Evolutionary conservation across 176 grass and related monocot genomes (phyloP).

Genomic region (Aegilops longissima): DNA sequence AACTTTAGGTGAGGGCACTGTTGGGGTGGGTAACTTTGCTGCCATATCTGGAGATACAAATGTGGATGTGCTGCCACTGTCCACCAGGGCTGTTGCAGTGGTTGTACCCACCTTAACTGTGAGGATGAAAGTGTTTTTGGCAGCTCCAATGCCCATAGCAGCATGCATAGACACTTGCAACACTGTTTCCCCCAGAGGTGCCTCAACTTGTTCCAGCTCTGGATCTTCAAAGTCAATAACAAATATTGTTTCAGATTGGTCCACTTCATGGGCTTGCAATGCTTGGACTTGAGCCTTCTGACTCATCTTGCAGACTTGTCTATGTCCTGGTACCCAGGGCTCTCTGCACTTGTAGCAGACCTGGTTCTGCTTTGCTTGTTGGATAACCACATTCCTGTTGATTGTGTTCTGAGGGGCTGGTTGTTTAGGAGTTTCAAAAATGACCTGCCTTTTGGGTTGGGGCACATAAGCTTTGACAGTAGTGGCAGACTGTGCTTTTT

Average conservation of each 20-base stretch:
- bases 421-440: no score
- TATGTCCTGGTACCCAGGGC: neutral
- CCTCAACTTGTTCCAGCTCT: neutral
- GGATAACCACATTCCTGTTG: neutral
- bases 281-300: neutral
- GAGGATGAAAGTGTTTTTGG: neutral
- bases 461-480: no score
- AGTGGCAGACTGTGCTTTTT: no score
- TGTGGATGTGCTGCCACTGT: neutral
- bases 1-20: no score
- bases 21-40: no score
- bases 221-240: neutral
- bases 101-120: fast-evolving
- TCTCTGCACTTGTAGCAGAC: neutral
- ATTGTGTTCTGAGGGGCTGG: no score
- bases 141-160: neutral
- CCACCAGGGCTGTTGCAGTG: neutral
- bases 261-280: neutral
- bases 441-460: no score
- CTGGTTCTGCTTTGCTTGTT: neutral
- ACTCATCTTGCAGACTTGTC: neutral
- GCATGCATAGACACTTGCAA: neutral
- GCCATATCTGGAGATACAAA: neutral
- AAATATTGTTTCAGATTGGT: neutral
- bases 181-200: neutral